Percentiles rank a stretch among this genome's conserved stretches.
These are phyloP conservation scores for Populus pruinosa DNA, from an alignment of 345 rosid species.

Conservation along the genomic window DNA sequence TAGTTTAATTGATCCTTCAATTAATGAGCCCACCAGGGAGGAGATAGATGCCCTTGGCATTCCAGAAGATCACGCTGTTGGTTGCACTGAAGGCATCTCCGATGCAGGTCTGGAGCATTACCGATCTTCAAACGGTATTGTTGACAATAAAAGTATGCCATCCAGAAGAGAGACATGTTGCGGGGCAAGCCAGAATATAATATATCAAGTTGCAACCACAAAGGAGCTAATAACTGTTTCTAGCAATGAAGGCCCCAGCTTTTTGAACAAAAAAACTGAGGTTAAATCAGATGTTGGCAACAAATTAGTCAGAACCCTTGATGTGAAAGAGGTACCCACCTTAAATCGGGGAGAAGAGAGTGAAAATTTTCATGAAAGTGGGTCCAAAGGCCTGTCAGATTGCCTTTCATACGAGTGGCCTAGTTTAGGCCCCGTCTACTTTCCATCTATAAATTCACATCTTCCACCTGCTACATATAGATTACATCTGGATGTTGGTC, in stretches of 20 bases:
- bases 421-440: slow-evolving; percentile 63
- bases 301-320: slow-evolving; percentile 30
- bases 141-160: slow-evolving; percentile 21
- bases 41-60: slow-evolving; percentile 24
- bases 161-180: slow-evolving; percentile 25
- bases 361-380: slow-evolving; percentile 32
- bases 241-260: slow-evolving; percentile 28
- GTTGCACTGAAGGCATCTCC: slow-evolving; percentile 25
- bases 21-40: slow-evolving; percentile 35
- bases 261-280: slow-evolving; percentile 28
- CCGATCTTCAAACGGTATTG: slow-evolving; percentile 18
- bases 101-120: slow-evolving; percentile 19
- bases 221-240: slow-evolving; percentile 24
- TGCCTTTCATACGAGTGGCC: slow-evolving; percentile 88
- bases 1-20: slow-evolving; percentile 25
- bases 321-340: slow-evolving; percentile 36
- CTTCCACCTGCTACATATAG: slow-evolving; percentile 87
- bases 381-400: slow-evolving; percentile 43
- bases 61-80: slow-evolving; percentile 31
- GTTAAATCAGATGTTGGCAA: slow-evolving; percentile 27
- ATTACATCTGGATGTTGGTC: slow-evolving; percentile 91
- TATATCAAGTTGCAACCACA: slow-evolving; percentile 24
- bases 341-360: slow-evolving; percentile 34
- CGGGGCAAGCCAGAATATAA: slow-evolving; percentile 28
- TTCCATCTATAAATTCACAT: slow-evolving; percentile 67